Conservation (phyloP, 2,329 filamentous ascomycete species). For the Fusarium sp. region DNA sequence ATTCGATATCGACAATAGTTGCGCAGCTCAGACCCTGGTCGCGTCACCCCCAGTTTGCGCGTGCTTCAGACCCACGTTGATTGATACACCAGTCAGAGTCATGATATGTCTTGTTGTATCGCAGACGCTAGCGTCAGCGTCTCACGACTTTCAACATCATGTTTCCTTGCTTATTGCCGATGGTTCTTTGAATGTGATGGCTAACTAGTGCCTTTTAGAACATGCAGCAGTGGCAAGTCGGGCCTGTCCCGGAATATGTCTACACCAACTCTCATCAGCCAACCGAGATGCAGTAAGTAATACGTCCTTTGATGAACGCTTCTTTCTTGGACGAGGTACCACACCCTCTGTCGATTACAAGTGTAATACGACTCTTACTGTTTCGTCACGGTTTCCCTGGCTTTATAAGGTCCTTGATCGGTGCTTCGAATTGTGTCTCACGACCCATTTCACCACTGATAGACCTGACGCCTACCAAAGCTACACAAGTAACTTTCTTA, state of each 20-base stretch:
- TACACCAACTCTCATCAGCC: slow-evolving; percentile 63
- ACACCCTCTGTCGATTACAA: slow-evolving; percentile 27
- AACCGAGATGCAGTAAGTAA: slow-evolving; percentile 68
- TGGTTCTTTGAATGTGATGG: not conserved
- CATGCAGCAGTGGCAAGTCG: slow-evolving; percentile 70
- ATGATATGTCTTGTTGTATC: slow-evolving; percentile 24
- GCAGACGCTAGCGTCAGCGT: slow-evolving; percentile 12
- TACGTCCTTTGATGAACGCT: slow-evolving; percentile 52
- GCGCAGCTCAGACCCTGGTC: slow-evolving; percentile 35
- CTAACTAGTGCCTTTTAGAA: slow-evolving; percentile 50
- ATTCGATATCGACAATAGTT: slow-evolving; percentile 22
- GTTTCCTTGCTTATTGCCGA: slow-evolving; percentile 15
- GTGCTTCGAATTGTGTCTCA: slow-evolving; percentile 1
- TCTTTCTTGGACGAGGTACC: slow-evolving; percentile 39
- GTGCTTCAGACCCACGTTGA: slow-evolving; percentile 38
- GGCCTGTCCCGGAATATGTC: slow-evolving; percentile 67
- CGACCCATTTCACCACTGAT: slow-evolving; percentile 31
- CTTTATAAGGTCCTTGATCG: not conserved
- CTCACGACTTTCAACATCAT: slow-evolving; percentile 14
- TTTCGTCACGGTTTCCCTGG: slow-evolving; percentile 26
- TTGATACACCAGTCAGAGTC: slow-evolving; percentile 31
- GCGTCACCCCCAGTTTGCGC: slow-evolving; percentile 38
- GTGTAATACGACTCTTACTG: slow-evolving; percentile 25
- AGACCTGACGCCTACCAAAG: slow-evolving; percentile 15
- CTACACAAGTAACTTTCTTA: slow-evolving; percentile 22